Evolutionary conservation across 148 eudicot species (phyloP).

Genomic region (Dianthus caryophyllus): DNA sequence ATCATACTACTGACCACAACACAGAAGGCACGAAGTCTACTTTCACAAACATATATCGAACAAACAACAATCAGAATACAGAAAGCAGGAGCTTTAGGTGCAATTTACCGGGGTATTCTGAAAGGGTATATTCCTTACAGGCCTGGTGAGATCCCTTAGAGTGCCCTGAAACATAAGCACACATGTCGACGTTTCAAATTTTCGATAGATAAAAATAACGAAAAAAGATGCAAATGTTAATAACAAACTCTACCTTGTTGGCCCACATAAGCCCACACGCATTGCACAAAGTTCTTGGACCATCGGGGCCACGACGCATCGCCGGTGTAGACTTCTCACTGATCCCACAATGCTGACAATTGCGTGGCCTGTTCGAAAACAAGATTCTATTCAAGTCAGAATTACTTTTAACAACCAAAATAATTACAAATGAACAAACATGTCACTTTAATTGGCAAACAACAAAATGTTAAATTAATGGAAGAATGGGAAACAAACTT

Average conservation of each 20-base stretch:
- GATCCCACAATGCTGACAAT: conserved; percentile 40
- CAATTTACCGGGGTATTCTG: conserved; percentile 36
- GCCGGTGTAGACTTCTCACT: conserved; percentile 42
- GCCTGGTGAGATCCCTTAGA: conserved; percentile 41
- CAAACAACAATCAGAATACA: background rate
- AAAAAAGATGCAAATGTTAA: background rate
- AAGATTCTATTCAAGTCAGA: background rate
- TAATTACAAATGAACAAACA: background rate
- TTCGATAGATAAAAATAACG: background rate
- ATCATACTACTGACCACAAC: background rate
- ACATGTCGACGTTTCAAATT: conserved; percentile 6
- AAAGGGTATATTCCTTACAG: conserved; percentile 26
- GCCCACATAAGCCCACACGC: conserved; percentile 56
- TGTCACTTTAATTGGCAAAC: background rate
- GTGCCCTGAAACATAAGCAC: conserved; percentile 34
- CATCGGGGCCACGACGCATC: conserved; percentile 48
- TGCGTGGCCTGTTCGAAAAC: conserved; percentile 22
- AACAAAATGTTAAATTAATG: background rate
- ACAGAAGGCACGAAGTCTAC: background rate
- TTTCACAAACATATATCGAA: background rate
- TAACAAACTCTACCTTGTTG: conserved; percentile 31
- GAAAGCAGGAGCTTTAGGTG: conserved; percentile 11
- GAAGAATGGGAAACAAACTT: conserved; percentile 23
- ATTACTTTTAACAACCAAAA: background rate
- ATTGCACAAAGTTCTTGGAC: conserved; percentile 46